Conservation (phyloP, 352 stramenopile genomes). For the Phytophthora litchii region DNA sequence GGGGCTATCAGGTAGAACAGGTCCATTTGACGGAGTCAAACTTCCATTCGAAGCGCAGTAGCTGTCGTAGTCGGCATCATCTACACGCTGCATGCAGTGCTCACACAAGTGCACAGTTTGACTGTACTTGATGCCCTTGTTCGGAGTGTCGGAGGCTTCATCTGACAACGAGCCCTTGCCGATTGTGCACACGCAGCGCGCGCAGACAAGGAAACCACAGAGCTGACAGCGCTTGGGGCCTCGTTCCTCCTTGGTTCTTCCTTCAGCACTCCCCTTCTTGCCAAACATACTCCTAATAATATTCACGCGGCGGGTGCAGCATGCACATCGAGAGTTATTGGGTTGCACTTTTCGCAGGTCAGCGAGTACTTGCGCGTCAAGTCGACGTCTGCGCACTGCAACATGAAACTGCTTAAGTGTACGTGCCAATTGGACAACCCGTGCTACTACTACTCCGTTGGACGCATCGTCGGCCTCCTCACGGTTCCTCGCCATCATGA, state of each 20-base stretch:
- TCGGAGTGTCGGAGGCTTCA: conserved; percentile 7
- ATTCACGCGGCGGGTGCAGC: conserved; percentile 43
- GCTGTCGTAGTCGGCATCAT: conserved; percentile 59
- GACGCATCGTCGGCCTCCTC: conserved; percentile 35
- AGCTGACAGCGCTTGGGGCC: conserved; percentile 61
- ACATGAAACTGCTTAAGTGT: conserved; percentile 26
- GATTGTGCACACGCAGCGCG: conserved; percentile 49
- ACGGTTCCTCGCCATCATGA: conserved; percentile 20
- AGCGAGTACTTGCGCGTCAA: conserved; percentile 45
- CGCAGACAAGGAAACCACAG: conserved; percentile 66
- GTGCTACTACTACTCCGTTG: conserved; percentile 23
- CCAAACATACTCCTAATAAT: conserved; percentile 26
- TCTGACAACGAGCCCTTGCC: conserved; percentile 21
- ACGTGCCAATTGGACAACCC: conserved; percentile 27
- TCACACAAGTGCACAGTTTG: conserved; percentile 54
- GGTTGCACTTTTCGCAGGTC: conserved; percentile 38
- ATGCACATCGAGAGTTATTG: conserved; percentile 32
- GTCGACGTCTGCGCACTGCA: conserved; percentile 35
- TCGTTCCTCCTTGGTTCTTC: conserved; percentile 9
- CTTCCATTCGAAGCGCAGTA: conserved; percentile 28
- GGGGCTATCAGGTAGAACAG: conserved; percentile 31
- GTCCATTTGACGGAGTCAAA: conserved; percentile 23
- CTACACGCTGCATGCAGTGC: conserved; percentile 58
- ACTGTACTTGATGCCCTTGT: conserved; percentile 27
- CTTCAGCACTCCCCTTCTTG: conserved; percentile 15